These are phyloP conservation scores for Fusarium tricinctum DNA, from an alignment of 2,329 filamentous ascomycete species.

Conservation along the genomic window DNA sequence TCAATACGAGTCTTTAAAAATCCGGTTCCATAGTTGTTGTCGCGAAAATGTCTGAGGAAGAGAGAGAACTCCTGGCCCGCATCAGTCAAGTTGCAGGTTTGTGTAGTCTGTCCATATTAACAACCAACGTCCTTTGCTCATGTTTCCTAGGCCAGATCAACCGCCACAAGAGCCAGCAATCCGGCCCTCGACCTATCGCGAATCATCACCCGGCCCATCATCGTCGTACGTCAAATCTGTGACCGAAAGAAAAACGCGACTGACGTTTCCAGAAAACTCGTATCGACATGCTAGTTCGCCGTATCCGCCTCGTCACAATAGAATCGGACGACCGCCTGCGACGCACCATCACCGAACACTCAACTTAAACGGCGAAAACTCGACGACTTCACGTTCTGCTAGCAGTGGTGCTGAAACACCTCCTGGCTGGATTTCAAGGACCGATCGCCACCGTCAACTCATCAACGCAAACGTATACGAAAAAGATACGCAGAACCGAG, in stretches of 20 bases:
- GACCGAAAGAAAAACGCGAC: background rate
- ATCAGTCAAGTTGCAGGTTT: slow-evolving; percentile 67
- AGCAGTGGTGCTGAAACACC: slow-evolving; percentile 53
- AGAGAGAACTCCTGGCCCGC: slow-evolving; percentile 66
- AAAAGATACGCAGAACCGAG: slow-evolving; percentile 76
- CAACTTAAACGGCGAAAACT: slow-evolving; percentile 68
- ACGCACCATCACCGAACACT: slow-evolving; percentile 68
- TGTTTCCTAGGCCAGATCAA: slow-evolving; percentile 78
- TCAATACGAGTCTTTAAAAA: too few relatives aligned
- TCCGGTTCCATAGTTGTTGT: background rate
- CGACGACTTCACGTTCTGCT: slow-evolving; percentile 56
- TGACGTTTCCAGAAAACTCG: slow-evolving; percentile 50
- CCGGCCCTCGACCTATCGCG: slow-evolving; percentile 55
- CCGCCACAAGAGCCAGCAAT: slow-evolving; percentile 77
- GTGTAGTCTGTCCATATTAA: slow-evolving; percentile 39
- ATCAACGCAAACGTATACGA: slow-evolving; percentile 86
- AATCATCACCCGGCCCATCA: slow-evolving; percentile 50
- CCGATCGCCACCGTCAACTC: slow-evolving; percentile 82
- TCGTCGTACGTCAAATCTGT: slow-evolving; percentile 53
- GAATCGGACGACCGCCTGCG: slow-evolving; percentile 54
- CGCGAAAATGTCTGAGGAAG: slow-evolving; percentile 62
- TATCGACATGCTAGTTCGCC: slow-evolving; percentile 53
- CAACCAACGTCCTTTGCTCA: slow-evolving; percentile 42
- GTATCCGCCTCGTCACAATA: slow-evolving; percentile 55
- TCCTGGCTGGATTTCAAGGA: slow-evolving; percentile 75